Evolutionary conservation across 1,284 basidiomycete genomes (phyloP), one percentile per base, ranked within the genome.

Genomic region (Boletus semigastroideus): DNA sequence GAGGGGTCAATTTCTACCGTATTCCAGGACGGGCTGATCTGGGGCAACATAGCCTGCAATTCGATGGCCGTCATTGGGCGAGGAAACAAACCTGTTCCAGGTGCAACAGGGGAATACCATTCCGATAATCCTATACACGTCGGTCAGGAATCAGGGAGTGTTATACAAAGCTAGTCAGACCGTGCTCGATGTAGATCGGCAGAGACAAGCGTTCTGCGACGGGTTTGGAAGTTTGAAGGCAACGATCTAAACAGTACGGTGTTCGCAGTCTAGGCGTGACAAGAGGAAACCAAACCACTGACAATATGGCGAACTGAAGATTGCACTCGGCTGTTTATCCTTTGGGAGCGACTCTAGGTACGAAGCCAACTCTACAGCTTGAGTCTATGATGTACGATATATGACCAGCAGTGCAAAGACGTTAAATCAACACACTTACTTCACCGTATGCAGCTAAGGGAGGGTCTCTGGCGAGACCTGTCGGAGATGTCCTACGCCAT

Each of bases 281-380:
- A 12, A 40, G 27, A 33, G 31, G 30, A 4, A 27, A 19, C 30
- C 16, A 4, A 27, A 19, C 30, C 16, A 14, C 83, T 68, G 56
- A 90, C 89, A 90, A 62, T 84, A 92, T 16, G 87, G 87, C 17
- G 89, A 91, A 5, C 86, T 89, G 64, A 89, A 83, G 54, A 94
- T 86, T 3, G 81, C 82, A 12, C 88, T 90, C 0, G 91, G 92
- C 16, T 80, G 76, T 51, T 89, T 77, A 9, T 84, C 76, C 46
- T 77, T 75, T 13, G 90, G 87, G 14, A 92, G 72, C 4, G 79
- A 78, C 17, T 74, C 56, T 57, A 93, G 83, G 64, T 86, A 82
- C 13, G 74, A 68, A 2, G 83, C 87, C 13, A 92, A 70, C 62
- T 92, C 87, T 51, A 80, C 65, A 0, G 91, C 89, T 72, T 94